Evolutionary conservation across 345 rosid genomes (phyloP), one percentile per base, ranked within the genome.

Genomic region (Citrus cavaleriei): DNA sequence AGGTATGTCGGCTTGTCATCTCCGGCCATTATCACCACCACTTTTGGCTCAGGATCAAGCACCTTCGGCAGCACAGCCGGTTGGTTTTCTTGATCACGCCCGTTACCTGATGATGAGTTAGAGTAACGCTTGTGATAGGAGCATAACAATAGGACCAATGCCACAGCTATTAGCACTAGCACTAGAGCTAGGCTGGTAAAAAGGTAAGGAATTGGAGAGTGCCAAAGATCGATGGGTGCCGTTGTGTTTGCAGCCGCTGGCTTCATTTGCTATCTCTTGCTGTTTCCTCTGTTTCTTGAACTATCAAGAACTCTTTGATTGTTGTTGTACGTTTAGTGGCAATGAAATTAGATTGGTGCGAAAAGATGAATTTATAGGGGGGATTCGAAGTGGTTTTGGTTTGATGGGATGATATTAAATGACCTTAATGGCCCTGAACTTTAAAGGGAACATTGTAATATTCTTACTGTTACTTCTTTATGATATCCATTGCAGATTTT

Each of bases 1-100:
- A 91, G 75, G 84, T 78, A 86, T 4, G 84, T 81, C 16, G 93
- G 95, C 65, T 81, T 83, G 28, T 86, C 78, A 1, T 90, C 86
- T 70, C 93, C 92, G 14, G 92, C 88, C 93, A 91, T 83, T 80
- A 90, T 84, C 28, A 90, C 92, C 0, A 80, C 88, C 49, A 87
- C 58, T 79, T 83, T 88, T 18, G 90, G 88, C 73, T 76, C 84
- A 40, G 68, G 75, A 24, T 81, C 89, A 32, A 14, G 37, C 55
- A 59, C 73, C 63, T 4, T 75, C 62, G 38, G 16, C 8, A 49
- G 18, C 61, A 63, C 34, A 8, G 70, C 54, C 3, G 62, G 79
- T 30, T 74, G 49, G 18, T 46, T 70, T 14, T 80, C 64, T 6
- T 10, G 19, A 19, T 49, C 78, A 49, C 27, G 25, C 35, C 35